These are phyloP conservation scores for Rosa lucieae DNA, from an alignment of 306 rosid species.

Conservation along the genomic window DNA sequence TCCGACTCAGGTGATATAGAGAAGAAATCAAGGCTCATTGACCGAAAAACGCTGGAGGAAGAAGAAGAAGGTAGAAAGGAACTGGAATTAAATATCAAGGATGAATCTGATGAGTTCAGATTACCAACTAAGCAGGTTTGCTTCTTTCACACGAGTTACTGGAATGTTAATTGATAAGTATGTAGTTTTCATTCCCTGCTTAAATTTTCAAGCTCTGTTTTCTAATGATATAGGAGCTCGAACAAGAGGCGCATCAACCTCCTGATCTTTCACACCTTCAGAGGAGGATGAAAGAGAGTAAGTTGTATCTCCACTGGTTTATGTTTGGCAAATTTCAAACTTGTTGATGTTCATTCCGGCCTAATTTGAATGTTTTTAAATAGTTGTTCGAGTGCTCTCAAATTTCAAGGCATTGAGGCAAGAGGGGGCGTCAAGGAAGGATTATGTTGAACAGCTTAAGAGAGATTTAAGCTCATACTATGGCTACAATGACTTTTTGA, in stretches of 20 bases:
- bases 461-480: conserved; percentile 69
- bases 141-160: background rate
- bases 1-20: conserved; percentile 43
- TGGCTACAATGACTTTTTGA: conserved; percentile 83
- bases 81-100: conserved; percentile 61
- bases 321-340: background rate
- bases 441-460: conserved; percentile 74
- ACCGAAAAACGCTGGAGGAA: conserved; percentile 45
- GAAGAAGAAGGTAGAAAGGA: conserved; percentile 62
- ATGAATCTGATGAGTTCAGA: conserved; percentile 88
- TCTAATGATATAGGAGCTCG: conserved; percentile 59
- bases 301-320: conserved; percentile 17
- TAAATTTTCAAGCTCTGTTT: background rate
- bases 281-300: conserved; percentile 86
- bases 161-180: too few relatives aligned
- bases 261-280: conserved; percentile 80
- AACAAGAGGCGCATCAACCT: conserved; percentile 63
- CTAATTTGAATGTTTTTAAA: conserved; percentile 9
- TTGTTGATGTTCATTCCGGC: background rate
- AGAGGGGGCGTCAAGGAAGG: conserved; percentile 64
- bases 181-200: too few relatives aligned
- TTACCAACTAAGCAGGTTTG: conserved; percentile 71
- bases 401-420: conserved; percentile 84
- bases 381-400: conserved; percentile 85
- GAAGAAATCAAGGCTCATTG: conserved; percentile 56